Percentiles rank a stretch among this genome's conserved stretches.
Evolutionary conservation across 805 yeast genomes (phyloP).

Genomic region (Saturnispora sanitii): DNA sequence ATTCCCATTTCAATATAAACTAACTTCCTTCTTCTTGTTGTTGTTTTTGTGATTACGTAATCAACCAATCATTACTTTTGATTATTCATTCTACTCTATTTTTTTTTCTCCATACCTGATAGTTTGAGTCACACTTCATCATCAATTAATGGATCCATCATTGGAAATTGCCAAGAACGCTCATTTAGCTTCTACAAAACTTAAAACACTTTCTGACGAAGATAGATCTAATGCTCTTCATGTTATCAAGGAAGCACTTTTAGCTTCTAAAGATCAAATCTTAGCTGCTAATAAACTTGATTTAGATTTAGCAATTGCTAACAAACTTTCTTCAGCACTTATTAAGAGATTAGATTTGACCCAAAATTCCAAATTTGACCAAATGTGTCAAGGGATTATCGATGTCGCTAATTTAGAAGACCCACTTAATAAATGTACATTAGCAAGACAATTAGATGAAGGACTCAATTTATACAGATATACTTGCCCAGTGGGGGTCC

Average conservation of each 20-base stretch:
- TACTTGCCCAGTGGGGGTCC: slow-evolving; percentile 90
- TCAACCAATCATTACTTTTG: too few species aligned
- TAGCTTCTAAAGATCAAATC: slow-evolving; percentile 48
- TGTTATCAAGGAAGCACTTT: slow-evolving; percentile 62
- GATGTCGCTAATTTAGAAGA: slow-evolving; percentile 87
- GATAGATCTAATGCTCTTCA: slow-evolving; percentile 65
- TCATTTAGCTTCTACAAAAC: slow-evolving; percentile 68
- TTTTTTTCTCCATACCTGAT: too few species aligned
- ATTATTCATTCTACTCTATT: too few species aligned
- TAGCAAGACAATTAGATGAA: slow-evolving; percentile 80
- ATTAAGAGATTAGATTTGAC: slow-evolving; percentile 78
- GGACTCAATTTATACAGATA: slow-evolving; percentile 76
- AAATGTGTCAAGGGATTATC: slow-evolving; percentile 88
- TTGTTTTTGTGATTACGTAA: too few species aligned
- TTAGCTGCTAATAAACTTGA: slow-evolving; percentile 68
- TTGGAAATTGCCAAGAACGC: slow-evolving; percentile 75
- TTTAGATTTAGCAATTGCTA: slow-evolving; percentile 55
- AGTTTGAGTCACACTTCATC: too few species aligned
- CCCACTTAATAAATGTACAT: slow-evolving; percentile 82
- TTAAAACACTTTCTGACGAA: slow-evolving; percentile 68
- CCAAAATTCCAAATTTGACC: slow-evolving; percentile 75
- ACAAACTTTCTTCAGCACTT: slow-evolving; percentile 57
- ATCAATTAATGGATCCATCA: neutral
- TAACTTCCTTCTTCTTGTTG: too few species aligned
- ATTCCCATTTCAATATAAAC: too few species aligned